Base-by-base conservation (phyloP, 345 rosid species). In the Atalantia buxifolia region DNA sequence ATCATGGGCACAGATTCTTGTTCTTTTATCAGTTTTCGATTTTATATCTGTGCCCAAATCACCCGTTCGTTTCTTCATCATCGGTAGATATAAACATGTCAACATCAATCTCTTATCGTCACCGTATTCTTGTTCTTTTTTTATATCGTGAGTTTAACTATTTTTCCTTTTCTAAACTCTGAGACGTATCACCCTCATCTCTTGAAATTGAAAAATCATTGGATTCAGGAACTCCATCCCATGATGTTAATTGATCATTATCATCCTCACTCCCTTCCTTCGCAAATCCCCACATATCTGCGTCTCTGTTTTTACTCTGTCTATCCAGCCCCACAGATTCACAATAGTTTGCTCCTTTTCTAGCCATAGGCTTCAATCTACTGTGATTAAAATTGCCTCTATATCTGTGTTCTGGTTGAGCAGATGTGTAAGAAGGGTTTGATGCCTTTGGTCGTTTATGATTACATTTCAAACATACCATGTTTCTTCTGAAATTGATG, bases 381-480 rank as follows among this genome's bases (percentile, higher is more conserved):
- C 35, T 60, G 5, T 10, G 72, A 31, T 28, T 78, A 33, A 9
- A 8, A 61, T 64, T 25, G 56, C 60, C 75, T 38, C 55, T 80
- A 48, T 59, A 70, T 8, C 67, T 71, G n/a, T 56, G 57, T 38
- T 77, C 72, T n/a, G 12, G 64, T 18, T 45, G 81, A 79, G 73
- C 33, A 69, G 78, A 60, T 62, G 73, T 8, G 19, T 76, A 62
- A 50, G 84, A 75, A 82, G 78, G 76, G 72, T 75, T 84, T 68
- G 76, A 67, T 71, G 86, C 86, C 90, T 92, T 93, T 30, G 88
- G 88, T 33, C 93, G 76, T 84, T 80, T 91, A 84, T 93, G 91
- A 81, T 92, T 94, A 80, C 99, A 93, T 79, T 95, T 93, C 88
- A 93, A 85, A 89, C 97, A 95, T 25, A 85, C 78, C 71, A 90